Evolutionary conservation across 257 asterid genomes (phyloP), one percentile per base, ranked within the genome.

Genomic region (Paraleonurus japonicus): DNA sequence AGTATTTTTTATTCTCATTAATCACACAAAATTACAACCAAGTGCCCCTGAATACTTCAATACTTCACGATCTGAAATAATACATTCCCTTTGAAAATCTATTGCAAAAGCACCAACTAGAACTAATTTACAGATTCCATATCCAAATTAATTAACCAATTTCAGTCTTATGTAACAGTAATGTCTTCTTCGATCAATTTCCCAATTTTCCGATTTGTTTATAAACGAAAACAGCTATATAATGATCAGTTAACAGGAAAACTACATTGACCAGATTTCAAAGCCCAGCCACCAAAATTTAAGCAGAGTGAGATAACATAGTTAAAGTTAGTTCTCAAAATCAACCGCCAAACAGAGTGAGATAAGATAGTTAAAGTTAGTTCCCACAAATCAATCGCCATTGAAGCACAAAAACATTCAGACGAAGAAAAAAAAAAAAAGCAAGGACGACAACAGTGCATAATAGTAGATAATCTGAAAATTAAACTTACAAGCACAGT

Each of bases 401-500:
- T 23, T 22, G 60, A 70, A 39, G 23, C 22, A 65, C 27, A 63
- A 3, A 45, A 4, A 41, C 13, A 24, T 54, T 2, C 39, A 54
- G 43, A 57, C 10, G 19, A 53, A 32, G 19, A 57, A 2, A 22
- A 4, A 48, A 43, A 3, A 41, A 13, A 15, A 60, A 43, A 53
- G 23, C 54, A 32, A 7, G 9, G 3, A 6, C 23, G 5, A 33
- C 7, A 35, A 53, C 11, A 17, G 64, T 35, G 4, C n/a, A 30
- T 64, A 37, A 16, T 3, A 13, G 2, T 26, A 8, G 33, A 39
- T 11, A 24, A 55, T 37, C 20, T 3, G 62, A 54, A 33, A 51
- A 45, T 35, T 22, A 1, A 45, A 70, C 77, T 79, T 60, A 70
- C 82, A 45, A 54, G 67, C 16, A 0, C 24, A 45, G 57, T 54